Base-by-base conservation (phyloP, 441 rosid genomes). In the Brassica hybrid region DNA sequence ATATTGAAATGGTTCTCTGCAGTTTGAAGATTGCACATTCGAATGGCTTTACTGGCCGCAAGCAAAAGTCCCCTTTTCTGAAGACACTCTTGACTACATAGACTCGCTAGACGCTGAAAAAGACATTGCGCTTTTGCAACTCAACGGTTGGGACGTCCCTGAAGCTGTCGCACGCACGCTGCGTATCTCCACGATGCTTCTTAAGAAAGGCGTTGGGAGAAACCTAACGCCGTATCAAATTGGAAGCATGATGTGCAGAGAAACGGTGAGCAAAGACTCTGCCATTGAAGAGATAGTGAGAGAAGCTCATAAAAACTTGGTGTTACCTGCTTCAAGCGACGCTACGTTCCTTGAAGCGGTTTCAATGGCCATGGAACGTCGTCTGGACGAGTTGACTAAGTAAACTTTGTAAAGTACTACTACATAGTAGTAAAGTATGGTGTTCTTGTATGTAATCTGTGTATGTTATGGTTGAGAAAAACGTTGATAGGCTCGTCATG, bases 21-120 rank as follows among this genome's bases (percentile, higher is more conserved):
- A 95, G 99, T 93, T 95, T 84, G 99, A 95, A 84, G 99, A 95
- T 81, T 93, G 98, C 81, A 93, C 98, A 73, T 95, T 95, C 13
- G 99, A 95, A 57, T 95, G 99, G 99, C 95, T 93, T 25, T 93
- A 91, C 87, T 95, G 98, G 99, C 98, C 98, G 3, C 99, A 95
- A 84, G 92, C 98, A 3, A 88, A 74, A 57, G 75, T 87, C 76
- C 94, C 91, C 13, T 91, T 80, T 82, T 89, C 97, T 25, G 59
- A 79, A 0, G 91, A 86, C 54, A 85, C 85, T 2, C 17, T 90
- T 9, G 78, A 87, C 79, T 95, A 95, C 83, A 85, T 95, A 79
- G 82, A 81, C 32, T 89, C 96, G 0, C 84, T 95, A 48, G 90
- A 95, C 66, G 83, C 97, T 0, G 97, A 93, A 61, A 79, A 81